phyloP scores from a whole-genome alignment of 306 rosid species.

The Cicer judaicum region DNA sequence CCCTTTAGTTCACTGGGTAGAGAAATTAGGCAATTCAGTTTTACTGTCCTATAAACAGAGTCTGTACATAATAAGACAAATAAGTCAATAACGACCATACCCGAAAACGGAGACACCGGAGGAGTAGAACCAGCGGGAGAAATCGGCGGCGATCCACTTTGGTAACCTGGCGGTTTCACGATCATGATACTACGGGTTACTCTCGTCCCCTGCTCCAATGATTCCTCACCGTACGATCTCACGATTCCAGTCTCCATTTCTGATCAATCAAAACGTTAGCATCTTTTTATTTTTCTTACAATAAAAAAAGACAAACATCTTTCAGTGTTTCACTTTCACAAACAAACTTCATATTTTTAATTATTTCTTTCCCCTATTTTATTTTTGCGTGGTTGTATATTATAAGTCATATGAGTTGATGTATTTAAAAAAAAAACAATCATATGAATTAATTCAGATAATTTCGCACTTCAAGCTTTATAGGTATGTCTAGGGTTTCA shows the following conservation, averaged over 20 bases:
- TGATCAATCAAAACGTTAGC: slow-evolving; percentile 45
- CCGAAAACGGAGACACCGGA: slow-evolving; percentile 85
- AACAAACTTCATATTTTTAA: neutral
- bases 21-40: neutral
- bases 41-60: neutral
- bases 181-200: slow-evolving; percentile 90
- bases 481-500: slow-evolving; percentile 4
- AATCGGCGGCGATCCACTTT: slow-evolving; percentile 65
- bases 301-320: neutral
- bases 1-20: neutral
- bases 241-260: slow-evolving; percentile 55
- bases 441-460: neutral
- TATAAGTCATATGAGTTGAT: neutral
- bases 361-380: neutral
- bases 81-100: slow-evolving; percentile 49
- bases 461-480: neutral
- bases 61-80: neutral
- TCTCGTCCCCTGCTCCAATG: slow-evolving; percentile 52
- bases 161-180: slow-evolving; percentile 76
- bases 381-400: neutral
- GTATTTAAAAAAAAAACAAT: neutral
- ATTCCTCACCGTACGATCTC: slow-evolving; percentile 59
- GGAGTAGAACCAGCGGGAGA: slow-evolving; percentile 85
- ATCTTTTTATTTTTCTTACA: neutral
- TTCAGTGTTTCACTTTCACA: neutral